Evolutionary conservation across 2,329 filamentous ascomycete genomes (phyloP).

Genomic region (Ceratocystis huliohia): DNA sequence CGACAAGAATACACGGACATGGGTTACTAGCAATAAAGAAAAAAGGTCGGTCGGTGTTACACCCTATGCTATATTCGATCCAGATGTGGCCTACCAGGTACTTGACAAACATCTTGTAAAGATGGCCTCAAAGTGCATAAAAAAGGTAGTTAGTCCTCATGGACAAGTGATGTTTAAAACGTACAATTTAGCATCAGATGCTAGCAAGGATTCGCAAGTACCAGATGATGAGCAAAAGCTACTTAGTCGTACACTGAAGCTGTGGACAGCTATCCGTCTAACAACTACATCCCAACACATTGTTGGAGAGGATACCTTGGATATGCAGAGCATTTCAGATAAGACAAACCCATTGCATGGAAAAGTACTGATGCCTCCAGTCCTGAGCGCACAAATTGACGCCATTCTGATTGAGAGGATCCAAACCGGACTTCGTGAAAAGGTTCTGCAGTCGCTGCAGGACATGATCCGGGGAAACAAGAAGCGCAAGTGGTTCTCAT

Average conservation of each 20-base stretch:
- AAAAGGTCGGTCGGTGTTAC: slow-evolving; percentile 40
- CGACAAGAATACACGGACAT: slow-evolving; percentile 43
- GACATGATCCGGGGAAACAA: slow-evolving; percentile 47
- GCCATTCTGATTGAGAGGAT: slow-evolving; percentile 49
- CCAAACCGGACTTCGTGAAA: slow-evolving; percentile 40
- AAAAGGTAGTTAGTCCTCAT: slow-evolving; percentile 27
- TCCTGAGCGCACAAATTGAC: slow-evolving; percentile 51
- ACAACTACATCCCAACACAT: slow-evolving; percentile 50
- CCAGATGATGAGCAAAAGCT: slow-evolving; percentile 22
- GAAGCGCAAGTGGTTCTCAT: slow-evolving; percentile 47
- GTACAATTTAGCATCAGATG: slow-evolving; percentile 30
- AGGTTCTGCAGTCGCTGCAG: slow-evolving; percentile 44
- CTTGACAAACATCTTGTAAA: slow-evolving; percentile 33
- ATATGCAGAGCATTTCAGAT: slow-evolving; percentile 45
- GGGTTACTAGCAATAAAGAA: slow-evolving; percentile 35
- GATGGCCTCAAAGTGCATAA: slow-evolving; percentile 32
- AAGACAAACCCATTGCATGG: slow-evolving; percentile 41
- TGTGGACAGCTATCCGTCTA: slow-evolving; percentile 48
- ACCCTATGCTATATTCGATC: slow-evolving; percentile 44
- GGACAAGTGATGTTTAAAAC: slow-evolving; percentile 37
- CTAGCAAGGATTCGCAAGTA: slow-evolving; percentile 30
- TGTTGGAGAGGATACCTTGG: slow-evolving; percentile 44
- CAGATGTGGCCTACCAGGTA: slow-evolving; percentile 37
- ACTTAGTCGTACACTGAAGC: slow-evolving; percentile 32
- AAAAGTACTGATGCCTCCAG: slow-evolving; percentile 47